Percentiles rank a stretch among this genome's conserved stretches.
Evolutionary conservation across 306 rosid species (phyloP).

Genomic region (Vachellia collinsii): DNA sequence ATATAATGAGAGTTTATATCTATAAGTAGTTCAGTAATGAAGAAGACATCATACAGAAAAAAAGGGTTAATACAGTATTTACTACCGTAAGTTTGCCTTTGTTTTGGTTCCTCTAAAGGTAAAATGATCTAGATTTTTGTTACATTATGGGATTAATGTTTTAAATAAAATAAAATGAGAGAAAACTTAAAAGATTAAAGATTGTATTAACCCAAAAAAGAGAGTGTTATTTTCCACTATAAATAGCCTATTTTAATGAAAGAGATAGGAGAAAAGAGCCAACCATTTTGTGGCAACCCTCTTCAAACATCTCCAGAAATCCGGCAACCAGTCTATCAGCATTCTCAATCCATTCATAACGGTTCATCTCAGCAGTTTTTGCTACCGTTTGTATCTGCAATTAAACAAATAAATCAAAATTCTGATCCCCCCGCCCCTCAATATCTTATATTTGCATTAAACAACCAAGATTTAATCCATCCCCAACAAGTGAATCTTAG

Average conservation of each 20-base stretch:
- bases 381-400: slow-evolving; percentile 79
- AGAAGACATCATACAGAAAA: background rate
- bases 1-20: slow-evolving; percentile 10
- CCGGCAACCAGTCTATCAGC: slow-evolving; percentile 97
- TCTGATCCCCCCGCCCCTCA: too few species aligned
- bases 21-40: background rate
- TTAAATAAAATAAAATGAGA: too few species aligned
- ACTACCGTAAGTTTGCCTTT: too few species aligned
- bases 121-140: too few species aligned
- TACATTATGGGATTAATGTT: too few species aligned
- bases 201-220: background rate
- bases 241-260: background rate
- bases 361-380: slow-evolving; percentile 80
- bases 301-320: slow-evolving; percentile 97
- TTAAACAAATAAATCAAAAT: background rate
- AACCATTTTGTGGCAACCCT: slow-evolving; percentile 98
- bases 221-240: background rate
- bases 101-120: too few species aligned
- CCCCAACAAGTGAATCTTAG: background rate
- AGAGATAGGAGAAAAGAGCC: slow-evolving; percentile 28
- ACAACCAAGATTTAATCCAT: background rate
- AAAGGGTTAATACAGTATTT: background rate
- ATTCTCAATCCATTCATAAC: slow-evolving; percentile 91
- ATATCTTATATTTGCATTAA: background rate
- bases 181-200: too few species aligned